Conservation (phyloP, 345 rosid genomes). For the Arabidopsis arenosa region DNA sequence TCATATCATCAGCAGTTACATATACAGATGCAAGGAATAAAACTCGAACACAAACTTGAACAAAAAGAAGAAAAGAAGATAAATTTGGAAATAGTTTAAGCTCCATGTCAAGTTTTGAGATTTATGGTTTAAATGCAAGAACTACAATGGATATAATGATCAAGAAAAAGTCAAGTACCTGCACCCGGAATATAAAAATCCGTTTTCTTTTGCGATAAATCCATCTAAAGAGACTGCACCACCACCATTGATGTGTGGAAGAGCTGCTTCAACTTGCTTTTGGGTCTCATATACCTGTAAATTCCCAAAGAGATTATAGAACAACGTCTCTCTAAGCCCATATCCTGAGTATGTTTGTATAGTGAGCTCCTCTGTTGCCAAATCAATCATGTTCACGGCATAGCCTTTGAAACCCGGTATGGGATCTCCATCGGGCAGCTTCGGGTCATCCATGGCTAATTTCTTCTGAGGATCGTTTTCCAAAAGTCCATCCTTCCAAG, state of each 20-base stretch:
- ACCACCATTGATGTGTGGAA: slow-evolving; percentile 44
- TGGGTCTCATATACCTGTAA: slow-evolving; percentile 68
- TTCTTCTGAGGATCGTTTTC: slow-evolving; percentile 49
- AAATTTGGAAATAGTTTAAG: not conserved
- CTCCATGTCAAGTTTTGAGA: not conserved
- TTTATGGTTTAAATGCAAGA: not conserved
- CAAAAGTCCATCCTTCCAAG: slow-evolving; percentile 42
- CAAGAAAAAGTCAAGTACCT: slow-evolving; percentile 47
- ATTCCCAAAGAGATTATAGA: slow-evolving; percentile 54
- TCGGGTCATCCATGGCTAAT: slow-evolving; percentile 55
- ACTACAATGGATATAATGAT: not conserved
- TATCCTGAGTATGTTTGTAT: slow-evolving; percentile 43
- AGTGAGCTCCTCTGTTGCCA: slow-evolving; percentile 37
- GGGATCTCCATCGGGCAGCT: slow-evolving; percentile 43
- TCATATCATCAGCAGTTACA: not conserved
- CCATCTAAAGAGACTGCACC: slow-evolving; percentile 69
- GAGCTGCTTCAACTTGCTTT: slow-evolving; percentile 50
- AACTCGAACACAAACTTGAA: not conserved
- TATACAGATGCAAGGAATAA: not conserved
- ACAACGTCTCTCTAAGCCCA: slow-evolving; percentile 67
- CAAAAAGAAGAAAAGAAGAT: not conserved
- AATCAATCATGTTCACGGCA: slow-evolving; percentile 66
- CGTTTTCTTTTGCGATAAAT: slow-evolving; percentile 54
- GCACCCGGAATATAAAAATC: slow-evolving; percentile 49
- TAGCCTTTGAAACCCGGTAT: slow-evolving; percentile 65